These are phyloP conservation scores for thale cress (Arabidopsis thaliana) DNA, from an alignment of 345 rosid genomes.

Conservation along the genomic window TAIR10.1 NC_003074.8:19647501-19648000, in stretches of 20 bases:
- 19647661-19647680: neutral
- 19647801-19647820: neutral
- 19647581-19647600: neutral
- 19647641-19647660: neutral
- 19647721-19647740: neutral
- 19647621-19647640: neutral
- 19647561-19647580: neutral
- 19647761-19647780: constrained; percentile 32
- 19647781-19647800: neutral
- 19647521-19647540: too few species aligned
- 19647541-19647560: too few species aligned
- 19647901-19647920: neutral
- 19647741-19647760: neutral
- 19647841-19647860: neutral
- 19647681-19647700: neutral
- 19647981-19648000: too few species aligned
- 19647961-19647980: too few species aligned
- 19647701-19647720: neutral
- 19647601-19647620: too few species aligned
- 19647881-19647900: neutral
- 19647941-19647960: neutral
- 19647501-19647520: too few species aligned
- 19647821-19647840: neutral
- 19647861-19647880: neutral
- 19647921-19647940: neutral